phyloP scores from a whole-genome alignment of 148 eudicot species.

The Heliamphora exappendiculata region DNA sequence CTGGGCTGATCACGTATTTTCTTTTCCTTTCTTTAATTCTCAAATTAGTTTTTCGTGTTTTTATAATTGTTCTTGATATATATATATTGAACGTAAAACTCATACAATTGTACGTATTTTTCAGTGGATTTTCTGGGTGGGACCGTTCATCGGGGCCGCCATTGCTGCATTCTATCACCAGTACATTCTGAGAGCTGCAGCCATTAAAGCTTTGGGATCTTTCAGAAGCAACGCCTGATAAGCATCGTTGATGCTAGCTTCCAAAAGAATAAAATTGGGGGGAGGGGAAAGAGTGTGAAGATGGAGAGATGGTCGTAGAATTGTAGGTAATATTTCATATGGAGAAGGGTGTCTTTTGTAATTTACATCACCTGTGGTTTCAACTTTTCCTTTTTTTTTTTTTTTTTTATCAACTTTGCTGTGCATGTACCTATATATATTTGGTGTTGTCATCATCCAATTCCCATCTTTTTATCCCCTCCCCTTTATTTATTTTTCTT shows the following conservation, averaged over 20 bases:
- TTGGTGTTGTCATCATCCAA: background rate
- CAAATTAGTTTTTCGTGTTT: background rate
- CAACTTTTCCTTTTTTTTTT: background rate
- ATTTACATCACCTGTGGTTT: background rate
- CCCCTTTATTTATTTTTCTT: background rate
- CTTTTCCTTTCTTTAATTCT: too few species aligned
- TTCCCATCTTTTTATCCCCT: background rate
- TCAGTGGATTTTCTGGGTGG: conserved; percentile 54
- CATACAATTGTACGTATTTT: background rate
- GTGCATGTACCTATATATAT: background rate
- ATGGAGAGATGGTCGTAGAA: conserved; percentile 11
- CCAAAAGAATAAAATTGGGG: background rate
- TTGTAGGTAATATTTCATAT: background rate
- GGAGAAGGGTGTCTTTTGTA: background rate
- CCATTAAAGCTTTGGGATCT: conserved; percentile 53
- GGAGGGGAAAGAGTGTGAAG: background rate
- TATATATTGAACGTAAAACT: background rate
- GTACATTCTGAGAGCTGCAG: conserved; percentile 41
- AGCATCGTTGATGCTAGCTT: background rate
- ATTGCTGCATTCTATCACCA: conserved; percentile 49
- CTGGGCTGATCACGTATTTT: conserved; percentile 61
- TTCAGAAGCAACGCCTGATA: conserved; percentile 44
- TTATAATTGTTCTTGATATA: background rate
- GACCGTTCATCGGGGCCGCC: conserved; percentile 49
- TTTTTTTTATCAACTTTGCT: background rate